Conservation (phyloP, 345 rosid genomes). For the Sonneratia alba region DNA sequence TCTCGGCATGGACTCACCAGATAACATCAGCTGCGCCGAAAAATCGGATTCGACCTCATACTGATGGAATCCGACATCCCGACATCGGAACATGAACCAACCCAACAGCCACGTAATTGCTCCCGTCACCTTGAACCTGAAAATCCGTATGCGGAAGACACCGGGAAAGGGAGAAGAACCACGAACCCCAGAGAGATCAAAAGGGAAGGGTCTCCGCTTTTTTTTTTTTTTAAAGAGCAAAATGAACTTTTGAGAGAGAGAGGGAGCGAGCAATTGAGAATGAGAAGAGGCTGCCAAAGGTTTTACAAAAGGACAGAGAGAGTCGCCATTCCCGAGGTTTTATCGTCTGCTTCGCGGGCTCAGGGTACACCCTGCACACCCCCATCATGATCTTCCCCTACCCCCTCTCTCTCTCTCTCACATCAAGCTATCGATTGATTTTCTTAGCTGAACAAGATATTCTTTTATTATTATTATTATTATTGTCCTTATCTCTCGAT, state of each 20-base stretch:
- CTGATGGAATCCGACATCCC: neutral
- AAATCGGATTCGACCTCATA: neutral
- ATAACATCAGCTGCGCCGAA: neutral
- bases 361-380: neutral
- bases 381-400: no score
- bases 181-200: conserved; percentile 5
- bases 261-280: neutral
- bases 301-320: neutral
- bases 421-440: no score
- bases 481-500: no score
- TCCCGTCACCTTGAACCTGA: neutral
- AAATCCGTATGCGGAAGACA: neutral
- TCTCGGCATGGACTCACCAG: neutral
- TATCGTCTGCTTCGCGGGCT: conserved; percentile 3
- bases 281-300: neutral
- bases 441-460: no score
- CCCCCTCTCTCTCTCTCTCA: no score
- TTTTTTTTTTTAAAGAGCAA: neutral
- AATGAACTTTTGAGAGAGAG: neutral
- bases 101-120: conserved; percentile 3
- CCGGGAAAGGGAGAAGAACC: conserved; percentile 13
- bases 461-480: no score
- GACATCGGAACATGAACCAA: neutral
- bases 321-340: neutral
- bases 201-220: neutral